These are phyloP conservation scores for Annona squamosa DNA, from an alignment of 164 flowering plant species.

Conservation along the genomic window DNA sequence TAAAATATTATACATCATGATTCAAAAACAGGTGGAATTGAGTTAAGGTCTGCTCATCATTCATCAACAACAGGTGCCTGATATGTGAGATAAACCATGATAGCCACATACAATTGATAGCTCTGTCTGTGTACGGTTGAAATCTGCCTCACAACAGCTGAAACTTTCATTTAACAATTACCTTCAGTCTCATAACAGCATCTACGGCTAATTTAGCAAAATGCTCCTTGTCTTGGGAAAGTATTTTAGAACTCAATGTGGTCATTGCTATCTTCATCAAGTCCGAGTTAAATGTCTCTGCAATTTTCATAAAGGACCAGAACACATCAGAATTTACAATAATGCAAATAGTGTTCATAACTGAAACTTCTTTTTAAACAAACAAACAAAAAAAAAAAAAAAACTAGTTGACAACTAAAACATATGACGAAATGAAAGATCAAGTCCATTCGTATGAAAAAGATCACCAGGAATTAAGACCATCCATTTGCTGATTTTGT, in stretches of 20 bases:
- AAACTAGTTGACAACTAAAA: background rate
- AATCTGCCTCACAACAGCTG: background rate
- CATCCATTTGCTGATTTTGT: too few relatives aligned
- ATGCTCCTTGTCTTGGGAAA: constrained; percentile 93
- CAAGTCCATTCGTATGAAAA: too few relatives aligned
- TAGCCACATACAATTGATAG: background rate
- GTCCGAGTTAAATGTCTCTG: constrained; percentile 82
- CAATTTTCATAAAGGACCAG: constrained; percentile 8
- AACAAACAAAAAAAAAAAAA: too few relatives aligned
- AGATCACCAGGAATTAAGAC: too few relatives aligned
- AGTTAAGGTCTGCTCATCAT: background rate
- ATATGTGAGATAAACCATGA: background rate
- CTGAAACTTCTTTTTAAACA: background rate
- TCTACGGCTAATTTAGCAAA: constrained; percentile 96
- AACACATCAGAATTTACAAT: constrained; percentile 2
- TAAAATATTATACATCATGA: too few relatives aligned
- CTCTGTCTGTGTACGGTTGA: background rate
- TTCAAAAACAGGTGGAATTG: too few relatives aligned
- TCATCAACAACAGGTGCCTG: background rate
- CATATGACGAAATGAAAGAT: too few relatives aligned
- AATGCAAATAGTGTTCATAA: background rate
- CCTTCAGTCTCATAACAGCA: constrained; percentile 97
- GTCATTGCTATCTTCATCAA: constrained; percentile 97
- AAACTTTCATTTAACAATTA: constrained; percentile 13
- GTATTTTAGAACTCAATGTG: constrained; percentile 90